A percentile compares a stretch with the other conserved stretches of the same genome.
phyloP scores from a whole-genome alignment of 2,329 filamentous ascomycete species.

The Hymenotorrendiella dingleyae region DNA sequence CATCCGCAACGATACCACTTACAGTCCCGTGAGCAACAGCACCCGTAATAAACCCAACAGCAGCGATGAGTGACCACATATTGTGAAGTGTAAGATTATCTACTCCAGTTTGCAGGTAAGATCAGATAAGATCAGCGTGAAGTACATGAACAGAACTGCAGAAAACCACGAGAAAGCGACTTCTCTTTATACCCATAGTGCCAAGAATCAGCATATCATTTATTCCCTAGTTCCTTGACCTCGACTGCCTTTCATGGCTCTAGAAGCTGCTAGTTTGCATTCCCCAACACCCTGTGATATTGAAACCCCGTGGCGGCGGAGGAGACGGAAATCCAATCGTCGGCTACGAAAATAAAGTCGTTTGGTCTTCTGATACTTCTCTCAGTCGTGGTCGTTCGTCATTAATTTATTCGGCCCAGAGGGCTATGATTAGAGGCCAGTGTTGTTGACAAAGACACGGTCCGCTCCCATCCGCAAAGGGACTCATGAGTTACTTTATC shows the following conservation, averaged over 20 bases:
- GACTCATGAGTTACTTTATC: too few species aligned
- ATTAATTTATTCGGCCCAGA: slow-evolving; percentile 9
- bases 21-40: slow-evolving; percentile 26
- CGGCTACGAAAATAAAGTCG: background rate
- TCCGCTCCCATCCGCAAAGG: slow-evolving; percentile 7
- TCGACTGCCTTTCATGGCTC: background rate
- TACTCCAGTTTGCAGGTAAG: background rate
- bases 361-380: slow-evolving; percentile 8
- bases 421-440: background rate
- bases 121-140: background rate
- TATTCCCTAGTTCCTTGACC: slow-evolving; percentile 8
- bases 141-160: slow-evolving; percentile 1
- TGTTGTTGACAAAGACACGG: slow-evolving; percentile 1
- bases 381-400: background rate
- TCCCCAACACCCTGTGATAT: background rate
- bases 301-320: background rate
- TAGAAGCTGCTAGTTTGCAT: background rate
- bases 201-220: slow-evolving; percentile 6
- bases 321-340: slow-evolving; percentile 1
- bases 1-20: slow-evolving; percentile 25
- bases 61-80: slow-evolving; percentile 16
- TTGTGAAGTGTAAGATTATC: background rate
- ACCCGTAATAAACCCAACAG: slow-evolving; percentile 17
- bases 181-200: slow-evolving; percentile 13
- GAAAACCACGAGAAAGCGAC: background rate